Base-by-base conservation (phyloP, 768 basidiomycete species). In the Mycena chlorophos region DNA sequence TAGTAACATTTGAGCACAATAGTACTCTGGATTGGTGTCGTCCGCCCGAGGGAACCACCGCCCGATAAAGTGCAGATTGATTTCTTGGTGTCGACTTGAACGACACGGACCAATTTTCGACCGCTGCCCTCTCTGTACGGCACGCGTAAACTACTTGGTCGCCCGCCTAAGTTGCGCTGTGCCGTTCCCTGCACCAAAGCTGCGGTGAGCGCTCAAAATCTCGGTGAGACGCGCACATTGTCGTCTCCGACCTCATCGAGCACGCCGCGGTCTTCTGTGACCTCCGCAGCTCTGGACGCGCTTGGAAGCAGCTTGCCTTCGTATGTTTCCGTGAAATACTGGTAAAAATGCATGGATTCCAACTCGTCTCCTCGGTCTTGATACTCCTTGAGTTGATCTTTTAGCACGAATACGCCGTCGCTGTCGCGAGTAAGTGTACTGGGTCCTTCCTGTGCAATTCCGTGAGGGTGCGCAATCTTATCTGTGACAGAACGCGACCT, bases 1-100 rank as follows among this genome's bases (percentile, higher is more conserved):
- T 16, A 62, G 10, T 0, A 78, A 61, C 55, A 76, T 73, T 0
- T 29, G 59, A 1, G 72, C 72, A 23, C 51, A 60, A 37, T 74
- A 73, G 49, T 2, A 64, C 52, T 2, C 22, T 16, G 2, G 23
- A 5, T 6, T 42, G 6, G 40, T 20, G 3, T 68, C 59, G 30
- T 74, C 65, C 2, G 31, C 28, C 1, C 65, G 42, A 0, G 70
- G 67, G 42, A 75, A 70, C 56, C 65, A 74, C 8, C 38, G 53
- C 0, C 76, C 74, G 4, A 73, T 57, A 45, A 78, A 63, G 25
- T 68, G 61, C 0, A 72, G 71, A 20, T 42, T 42, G 40, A 42
- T 19, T 20, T 42, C 40, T 42, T 42, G 40, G 13, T 5, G 13
- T 12, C 5, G 14, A 12, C n/a, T 5, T 20, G 40, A 8, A 42